phyloP scores from a whole-genome alignment of 192 early-diverging fungal genomes.

The Phycomyces blakesleeanus region DNA sequence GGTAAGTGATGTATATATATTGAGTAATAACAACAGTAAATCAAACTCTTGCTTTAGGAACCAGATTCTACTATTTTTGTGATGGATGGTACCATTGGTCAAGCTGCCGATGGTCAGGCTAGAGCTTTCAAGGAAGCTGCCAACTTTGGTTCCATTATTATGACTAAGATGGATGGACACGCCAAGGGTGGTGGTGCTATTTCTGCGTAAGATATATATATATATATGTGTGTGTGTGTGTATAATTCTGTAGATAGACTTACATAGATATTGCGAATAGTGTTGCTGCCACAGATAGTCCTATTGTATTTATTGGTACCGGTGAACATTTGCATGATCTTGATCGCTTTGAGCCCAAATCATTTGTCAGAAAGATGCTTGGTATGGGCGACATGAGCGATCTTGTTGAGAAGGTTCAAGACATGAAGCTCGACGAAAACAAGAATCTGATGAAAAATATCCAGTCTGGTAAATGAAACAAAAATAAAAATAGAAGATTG shows the following conservation, averaged over 20 bases:
- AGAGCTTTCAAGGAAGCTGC: constrained; percentile 89
- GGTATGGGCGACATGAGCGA: constrained; percentile 91
- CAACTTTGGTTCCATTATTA: constrained; percentile 91
- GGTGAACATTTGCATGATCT: constrained; percentile 97
- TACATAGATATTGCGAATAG: constrained; percentile 24
- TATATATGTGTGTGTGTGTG: background rate
- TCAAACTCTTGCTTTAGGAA: background rate
- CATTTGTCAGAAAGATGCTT: constrained; percentile 91
- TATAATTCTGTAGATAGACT: background rate
- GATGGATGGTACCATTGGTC: constrained; percentile 98
- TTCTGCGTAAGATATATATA: constrained; percentile 63
- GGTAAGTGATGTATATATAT: constrained; percentile 31
- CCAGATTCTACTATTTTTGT: constrained; percentile 94
- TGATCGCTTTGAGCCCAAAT: constrained; percentile 81
- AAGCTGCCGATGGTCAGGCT: constrained; percentile 92
- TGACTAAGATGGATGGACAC: constrained; percentile 98
- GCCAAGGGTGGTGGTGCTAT: constrained; percentile 99
- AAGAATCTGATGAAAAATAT: constrained; percentile 87
- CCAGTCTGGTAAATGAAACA: constrained; percentile 53
- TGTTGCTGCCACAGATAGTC: constrained; percentile 89
- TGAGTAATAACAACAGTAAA: background rate
- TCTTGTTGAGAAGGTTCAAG: constrained; percentile 85
- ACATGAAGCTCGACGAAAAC: constrained; percentile 84
- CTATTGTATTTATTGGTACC: constrained; percentile 94
- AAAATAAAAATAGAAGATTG: background rate